Evolutionary conservation across 2,329 filamentous ascomycete genomes (phyloP), one percentile per base, ranked within the genome.

Genomic region (Colletotrichum echinochloae): DNA sequence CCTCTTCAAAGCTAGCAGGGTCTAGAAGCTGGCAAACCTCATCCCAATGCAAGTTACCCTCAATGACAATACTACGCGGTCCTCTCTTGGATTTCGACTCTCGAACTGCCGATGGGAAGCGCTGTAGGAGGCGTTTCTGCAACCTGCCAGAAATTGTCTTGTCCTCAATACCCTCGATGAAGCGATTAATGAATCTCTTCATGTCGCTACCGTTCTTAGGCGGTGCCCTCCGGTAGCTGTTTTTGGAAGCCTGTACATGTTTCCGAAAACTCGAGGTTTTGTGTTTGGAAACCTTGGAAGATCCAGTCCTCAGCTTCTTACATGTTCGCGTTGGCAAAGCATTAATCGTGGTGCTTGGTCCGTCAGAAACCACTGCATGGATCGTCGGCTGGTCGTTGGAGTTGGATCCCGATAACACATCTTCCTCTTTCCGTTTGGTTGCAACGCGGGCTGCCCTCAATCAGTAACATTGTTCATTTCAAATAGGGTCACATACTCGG

Each of bases 151-250:
- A 52, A 33, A 54, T 33, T 14, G 3, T 30, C 12, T 33, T 28
- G 35, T 62, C 48, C 48, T 62, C 35, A 16, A 62, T 44, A 20
- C 48, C 37, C 20, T 62, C 46, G 35, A 62, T 33, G 7, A 62
- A 62, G 7, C 14, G 46, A 6, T 62, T 62, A 11, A 62, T 62
- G 26, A 54, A 62, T 23, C 35, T 26, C 20, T 30, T 62, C 60
- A 62, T 51, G 6, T 62, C 48, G 48, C 23, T 51, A 18, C 48
- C 33, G 14, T 41, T 62, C 18, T 48, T 62, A 3, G 12, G 48
- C 6, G 46, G 35, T 3, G 46, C 12, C 35, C 28, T 26, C 11
- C 5, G 26, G 14, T 62, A 62, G 33, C 26, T 39, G 1, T 41
- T 35, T 26, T 30, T 44, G 9, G 37, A 51, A 30, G 23, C 11